Evolutionary conservation across 2,329 filamentous ascomycete species (phyloP), one percentile per base, ranked within the genome.

Genomic region (Dactylellina leptospora): DNA sequence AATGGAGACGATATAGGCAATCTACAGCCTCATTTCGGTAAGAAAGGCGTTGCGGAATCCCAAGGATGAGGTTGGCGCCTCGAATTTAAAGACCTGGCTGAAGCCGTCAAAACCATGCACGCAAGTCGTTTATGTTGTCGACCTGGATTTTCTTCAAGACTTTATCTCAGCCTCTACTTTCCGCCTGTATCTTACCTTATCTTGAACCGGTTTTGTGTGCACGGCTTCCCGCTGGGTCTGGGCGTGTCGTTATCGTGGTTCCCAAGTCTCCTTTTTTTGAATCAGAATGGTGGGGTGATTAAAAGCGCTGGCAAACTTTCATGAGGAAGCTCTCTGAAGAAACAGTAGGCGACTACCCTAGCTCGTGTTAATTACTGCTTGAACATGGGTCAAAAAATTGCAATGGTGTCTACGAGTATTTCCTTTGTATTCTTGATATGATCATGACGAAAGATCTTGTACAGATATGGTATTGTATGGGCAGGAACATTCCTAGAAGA

Each of bases 321-420:
- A 51, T 63, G 27, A 50, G 48, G 44, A 66, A 58, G 44, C 30
- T 51, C n/a, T 33, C 25, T 28, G 27, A 33, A 62, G 48, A 63
- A 63, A 45, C 59, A 63, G 23, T 33, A 66, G 44, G 42, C 61
- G 51, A 56, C 59, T 18, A 48, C 4, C 30, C 10, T 18, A 6
- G 48, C 38, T 51, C 51, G 61, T 47, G 59, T 58, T 66, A 40
- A 66, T 66, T 66, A 36, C 13, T 16, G 50, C 22, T 54, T 25
- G 33, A 33, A 40, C 33, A 20, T 54, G 30, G 47, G 30, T 47
- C 23, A 27, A 47, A 22, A 9, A 36, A n/a, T n/a, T n/a, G n/a
- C n/a, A n/a, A n/a, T n/a, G n/a, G n/a, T n/a, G n/a, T n/a, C n/a
- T n/a, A n/a, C n/a, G n/a, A n/a, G n/a, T n/a, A n/a, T n/a, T n/a